Conservation (phyloP, 805 yeast genomes). For the Wickerhamiella domercqiae region DNA sequence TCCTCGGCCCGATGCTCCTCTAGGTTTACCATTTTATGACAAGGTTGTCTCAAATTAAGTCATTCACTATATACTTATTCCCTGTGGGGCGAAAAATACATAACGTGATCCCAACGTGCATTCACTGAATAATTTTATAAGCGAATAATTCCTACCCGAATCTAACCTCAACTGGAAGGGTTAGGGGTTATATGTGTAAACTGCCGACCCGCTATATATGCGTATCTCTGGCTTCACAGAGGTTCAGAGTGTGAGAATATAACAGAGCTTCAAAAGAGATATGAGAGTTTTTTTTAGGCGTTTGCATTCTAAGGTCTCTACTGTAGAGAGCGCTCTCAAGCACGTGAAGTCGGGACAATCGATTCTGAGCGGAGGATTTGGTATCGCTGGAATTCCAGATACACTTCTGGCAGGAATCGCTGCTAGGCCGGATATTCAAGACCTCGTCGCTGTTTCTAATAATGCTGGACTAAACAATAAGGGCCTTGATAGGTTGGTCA, state of each 20-base stretch:
- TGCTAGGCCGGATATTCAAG: conserved; percentile 22
- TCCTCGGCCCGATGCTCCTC: conserved; percentile 42
- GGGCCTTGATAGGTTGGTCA: conserved; percentile 30
- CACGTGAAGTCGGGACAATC: conserved; percentile 20
- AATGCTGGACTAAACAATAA: conserved; percentile 34
- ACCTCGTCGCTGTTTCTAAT: conserved; percentile 33
- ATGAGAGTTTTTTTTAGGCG: too few species aligned
- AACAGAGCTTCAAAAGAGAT: not conserved
- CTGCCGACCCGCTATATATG: too few species aligned
- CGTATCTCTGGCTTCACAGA: too few species aligned
- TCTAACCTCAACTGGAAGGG: too few species aligned
- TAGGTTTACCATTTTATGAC: conserved; percentile 1
- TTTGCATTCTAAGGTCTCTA: conserved; percentile 14
- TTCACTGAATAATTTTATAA: too few species aligned
- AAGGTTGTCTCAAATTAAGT: not conserved
- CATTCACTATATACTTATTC: not conserved
- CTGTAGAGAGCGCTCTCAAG: conserved; percentile 13
- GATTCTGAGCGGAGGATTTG: conserved; percentile 36
- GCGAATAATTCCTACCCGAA: too few species aligned
- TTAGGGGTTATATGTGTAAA: too few species aligned
- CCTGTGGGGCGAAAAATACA: not conserved
- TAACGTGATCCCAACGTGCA: too few species aligned
- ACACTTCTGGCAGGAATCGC: conserved; percentile 29
- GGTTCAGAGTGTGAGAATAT: not conserved
- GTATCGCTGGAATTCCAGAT: conserved; percentile 34